Percentiles rank a stretch among this genome's conserved stretches.
phyloP scores from a whole-genome alignment of 176 grass and related monocot genomes.

The Eragrostis curvula region DNA sequence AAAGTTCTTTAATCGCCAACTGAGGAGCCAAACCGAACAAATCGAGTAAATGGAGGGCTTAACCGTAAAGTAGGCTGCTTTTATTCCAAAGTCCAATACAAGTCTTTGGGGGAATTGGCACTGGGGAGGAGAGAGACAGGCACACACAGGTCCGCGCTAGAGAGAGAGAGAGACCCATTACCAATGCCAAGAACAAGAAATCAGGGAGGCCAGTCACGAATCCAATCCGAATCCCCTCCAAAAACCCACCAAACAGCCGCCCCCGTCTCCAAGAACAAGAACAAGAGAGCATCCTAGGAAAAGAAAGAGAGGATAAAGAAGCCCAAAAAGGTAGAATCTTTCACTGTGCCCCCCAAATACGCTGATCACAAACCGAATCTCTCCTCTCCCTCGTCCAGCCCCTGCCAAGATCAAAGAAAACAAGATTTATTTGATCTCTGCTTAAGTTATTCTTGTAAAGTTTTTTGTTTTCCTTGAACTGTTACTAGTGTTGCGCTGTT shows the following conservation, averaged over 20 bases:
- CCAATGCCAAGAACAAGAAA: constrained; percentile 57
- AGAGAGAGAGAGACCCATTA: constrained; percentile 13
- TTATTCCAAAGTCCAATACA: constrained; percentile 55
- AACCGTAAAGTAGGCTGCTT: neutral
- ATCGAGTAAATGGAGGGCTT: neutral
- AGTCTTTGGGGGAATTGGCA: constrained; percentile 48
- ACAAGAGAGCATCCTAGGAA: constrained; percentile 42
- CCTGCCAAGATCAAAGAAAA: neutral
- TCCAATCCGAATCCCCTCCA: constrained; percentile 55
- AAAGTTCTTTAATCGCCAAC: constrained; percentile 17
- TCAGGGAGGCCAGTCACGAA: constrained; percentile 40
- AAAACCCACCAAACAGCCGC: constrained; percentile 47
- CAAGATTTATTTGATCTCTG: constrained; percentile 32
- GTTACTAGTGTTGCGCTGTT: constrained; percentile 32
- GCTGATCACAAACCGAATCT: constrained; percentile 27
- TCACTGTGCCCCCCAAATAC: neutral
- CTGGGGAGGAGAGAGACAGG: constrained; percentile 18
- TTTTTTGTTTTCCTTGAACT: constrained; percentile 23
- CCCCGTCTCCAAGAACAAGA: constrained; percentile 51
- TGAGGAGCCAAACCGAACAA: neutral
- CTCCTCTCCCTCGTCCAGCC: neutral
- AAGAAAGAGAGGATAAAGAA: constrained; percentile 11
- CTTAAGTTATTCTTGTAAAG: constrained; percentile 25
- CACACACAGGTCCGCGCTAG: constrained; percentile 1
- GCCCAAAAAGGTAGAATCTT: constrained; percentile 45